Percentiles rank a stretch among this genome's conserved stretches.
phyloP scores from a whole-genome alignment of 2,329 filamentous ascomycete species.

The Calonectria ilicicola region DNA sequence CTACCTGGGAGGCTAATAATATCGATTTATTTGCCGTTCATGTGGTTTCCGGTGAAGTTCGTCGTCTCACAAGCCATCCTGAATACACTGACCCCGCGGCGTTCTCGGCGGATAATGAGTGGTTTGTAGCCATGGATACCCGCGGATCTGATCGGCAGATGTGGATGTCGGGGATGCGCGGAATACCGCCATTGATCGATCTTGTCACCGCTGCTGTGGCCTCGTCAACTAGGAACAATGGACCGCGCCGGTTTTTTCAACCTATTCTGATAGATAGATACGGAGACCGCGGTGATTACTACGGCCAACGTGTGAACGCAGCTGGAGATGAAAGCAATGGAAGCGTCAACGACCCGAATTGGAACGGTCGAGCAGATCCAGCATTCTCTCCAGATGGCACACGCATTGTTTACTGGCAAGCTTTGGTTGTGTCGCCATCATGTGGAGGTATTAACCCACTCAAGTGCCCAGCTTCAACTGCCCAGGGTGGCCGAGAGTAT shows the following conservation, averaged over 20 bases:
- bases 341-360: conserved; percentile 57
- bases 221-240: conserved; percentile 59
- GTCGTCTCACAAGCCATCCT: conserved; percentile 56
- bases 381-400: conserved; percentile 56
- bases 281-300: conserved; percentile 59
- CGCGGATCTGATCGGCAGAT: conserved; percentile 55
- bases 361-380: conserved; percentile 62
- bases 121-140: conserved; percentile 57
- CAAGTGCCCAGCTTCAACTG: conserved; percentile 54
- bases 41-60: conserved; percentile 52
- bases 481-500: conserved; percentile 51
- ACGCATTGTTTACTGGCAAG: conserved; percentile 56
- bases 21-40: conserved; percentile 58
- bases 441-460: conserved; percentile 59
- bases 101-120: conserved; percentile 57
- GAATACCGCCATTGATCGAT: conserved; percentile 56
- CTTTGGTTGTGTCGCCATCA: conserved; percentile 49
- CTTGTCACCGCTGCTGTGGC: conserved; percentile 46
- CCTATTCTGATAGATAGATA: conserved; percentile 56
- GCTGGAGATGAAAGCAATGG: conserved; percentile 49
- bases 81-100: conserved; percentile 58
- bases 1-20: conserved; percentile 55
- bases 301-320: conserved; percentile 56
- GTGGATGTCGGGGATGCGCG: conserved; percentile 54
- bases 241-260: conserved; percentile 58